A percentile compares a stretch with the other conserved stretches of the same genome.
Conservation (phyloP, 2,329 filamentous ascomycete genomes). For the Cercospora nicotianae region DNA sequence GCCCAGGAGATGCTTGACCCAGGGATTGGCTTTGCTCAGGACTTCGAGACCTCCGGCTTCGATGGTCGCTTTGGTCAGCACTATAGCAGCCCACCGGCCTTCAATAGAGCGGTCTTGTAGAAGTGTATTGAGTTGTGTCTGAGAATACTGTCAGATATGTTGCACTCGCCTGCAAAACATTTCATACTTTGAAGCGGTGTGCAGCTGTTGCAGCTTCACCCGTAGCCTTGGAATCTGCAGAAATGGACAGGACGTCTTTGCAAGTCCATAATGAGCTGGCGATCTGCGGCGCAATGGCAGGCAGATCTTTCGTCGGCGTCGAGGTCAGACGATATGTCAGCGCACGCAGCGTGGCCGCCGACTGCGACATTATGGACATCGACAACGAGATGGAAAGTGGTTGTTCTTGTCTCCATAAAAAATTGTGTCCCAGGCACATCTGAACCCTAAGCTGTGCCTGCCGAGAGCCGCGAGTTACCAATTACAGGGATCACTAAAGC, state of each 20-base stretch:
- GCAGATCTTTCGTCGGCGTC: constrained; percentile 70
- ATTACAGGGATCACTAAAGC: constrained; percentile 2
- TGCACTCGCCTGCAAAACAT: background rate
- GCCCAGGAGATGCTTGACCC: constrained; percentile 73
- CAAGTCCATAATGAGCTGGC: constrained; percentile 57
- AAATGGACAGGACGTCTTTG: constrained; percentile 61
- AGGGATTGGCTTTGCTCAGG: constrained; percentile 69
- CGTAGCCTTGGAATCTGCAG: constrained; percentile 57
- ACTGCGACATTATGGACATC: constrained; percentile 17
- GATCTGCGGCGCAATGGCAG: constrained; percentile 69
- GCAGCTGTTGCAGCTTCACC: constrained; percentile 68
- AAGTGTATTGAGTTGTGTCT: constrained; percentile 70
- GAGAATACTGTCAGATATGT: background rate
- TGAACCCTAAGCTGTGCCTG: constrained; percentile 1
- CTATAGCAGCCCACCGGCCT: constrained; percentile 74
- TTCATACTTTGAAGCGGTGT: constrained; percentile 66
- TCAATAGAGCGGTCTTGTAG: constrained; percentile 73
- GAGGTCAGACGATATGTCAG: constrained; percentile 70
- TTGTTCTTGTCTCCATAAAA: constrained; percentile 1
- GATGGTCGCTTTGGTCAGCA: constrained; percentile 75
- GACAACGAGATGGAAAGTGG: background rate
- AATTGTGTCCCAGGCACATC: background rate
- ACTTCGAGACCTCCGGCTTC: constrained; percentile 85
- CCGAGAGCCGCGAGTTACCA: constrained; percentile 6
- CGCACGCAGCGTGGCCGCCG: constrained; percentile 54